phyloP scores from a whole-genome alignment of 2,329 filamentous ascomycete genomes.

The Amylocarpus encephaloides region DNA sequence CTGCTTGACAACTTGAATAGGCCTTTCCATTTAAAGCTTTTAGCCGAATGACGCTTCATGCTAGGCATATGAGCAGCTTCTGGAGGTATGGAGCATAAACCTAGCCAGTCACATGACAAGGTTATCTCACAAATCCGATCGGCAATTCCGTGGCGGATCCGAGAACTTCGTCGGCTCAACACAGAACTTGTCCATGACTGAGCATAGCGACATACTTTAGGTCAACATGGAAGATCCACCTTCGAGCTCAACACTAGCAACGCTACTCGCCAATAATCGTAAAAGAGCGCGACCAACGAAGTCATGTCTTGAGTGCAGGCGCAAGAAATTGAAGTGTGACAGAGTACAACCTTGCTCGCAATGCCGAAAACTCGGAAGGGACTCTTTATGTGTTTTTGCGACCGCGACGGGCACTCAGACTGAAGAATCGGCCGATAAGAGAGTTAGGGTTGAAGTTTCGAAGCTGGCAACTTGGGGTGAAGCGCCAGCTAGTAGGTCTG shows the following conservation, averaged over 20 bases:
- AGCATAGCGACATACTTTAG: too few relatives aligned
- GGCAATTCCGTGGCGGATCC: too few relatives aligned
- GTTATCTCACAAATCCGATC: too few relatives aligned
- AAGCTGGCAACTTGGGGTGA: slow-evolving; percentile 1
- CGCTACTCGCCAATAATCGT: not conserved
- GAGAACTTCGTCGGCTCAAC: too few relatives aligned
- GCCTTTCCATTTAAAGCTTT: too few relatives aligned
- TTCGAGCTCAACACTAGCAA: not conserved
- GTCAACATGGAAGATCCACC: not conserved
- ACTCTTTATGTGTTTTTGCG: slow-evolving; percentile 4
- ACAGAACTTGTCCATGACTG: too few relatives aligned
- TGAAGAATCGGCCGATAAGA: not conserved
- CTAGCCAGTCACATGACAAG: too few relatives aligned
- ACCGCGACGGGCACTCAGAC: not conserved
- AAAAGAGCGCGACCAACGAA: slow-evolving; percentile 45
- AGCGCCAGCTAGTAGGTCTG: too few relatives aligned
- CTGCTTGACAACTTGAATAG: too few relatives aligned
- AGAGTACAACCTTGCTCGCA: slow-evolving; percentile 49
- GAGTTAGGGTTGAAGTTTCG: slow-evolving; percentile 5
- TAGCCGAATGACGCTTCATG: too few relatives aligned
- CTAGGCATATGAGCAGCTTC: too few relatives aligned
- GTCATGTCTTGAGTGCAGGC: slow-evolving; percentile 50
- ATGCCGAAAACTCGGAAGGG: slow-evolving; percentile 31
- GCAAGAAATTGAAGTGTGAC: slow-evolving; percentile 51
- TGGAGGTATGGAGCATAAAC: too few relatives aligned